A percentile compares a stretch with the other conserved stretches of the same genome.
These are phyloP conservation scores for Asclepias syriaca DNA, from an alignment of 257 asterid species.

Conservation along the genomic window DNA sequence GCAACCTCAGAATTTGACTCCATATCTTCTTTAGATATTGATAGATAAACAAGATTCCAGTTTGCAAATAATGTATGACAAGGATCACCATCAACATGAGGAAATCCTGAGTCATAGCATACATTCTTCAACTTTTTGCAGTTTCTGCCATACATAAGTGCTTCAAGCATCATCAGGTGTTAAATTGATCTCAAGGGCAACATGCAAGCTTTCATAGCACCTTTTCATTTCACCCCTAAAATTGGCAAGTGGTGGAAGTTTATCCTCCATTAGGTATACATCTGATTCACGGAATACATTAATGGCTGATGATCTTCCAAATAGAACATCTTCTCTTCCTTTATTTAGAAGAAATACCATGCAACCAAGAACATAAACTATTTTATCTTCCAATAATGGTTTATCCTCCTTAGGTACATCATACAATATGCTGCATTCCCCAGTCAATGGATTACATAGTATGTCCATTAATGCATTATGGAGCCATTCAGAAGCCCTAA, in stretches of 20 bases:
- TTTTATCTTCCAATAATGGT: slow-evolving; percentile 74
- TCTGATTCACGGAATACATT: slow-evolving; percentile 54
- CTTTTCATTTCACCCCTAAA: slow-evolving; percentile 97
- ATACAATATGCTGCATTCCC: slow-evolving; percentile 81
- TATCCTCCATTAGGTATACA: slow-evolving; percentile 49
- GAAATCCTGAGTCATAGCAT: slow-evolving; percentile 86
- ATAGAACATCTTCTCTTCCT: slow-evolving; percentile 86
- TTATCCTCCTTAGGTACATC: slow-evolving; percentile 80
- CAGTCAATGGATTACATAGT: slow-evolving; percentile 82
- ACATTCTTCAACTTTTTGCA: slow-evolving; percentile 76
- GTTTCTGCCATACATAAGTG: slow-evolving; percentile 76
- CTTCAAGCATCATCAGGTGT: slow-evolving; percentile 71
- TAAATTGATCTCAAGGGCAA: slow-evolving; percentile 72
- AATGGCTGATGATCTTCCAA: slow-evolving; percentile 64
- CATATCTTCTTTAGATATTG: slow-evolving; percentile 42
- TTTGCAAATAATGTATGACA: slow-evolving; percentile 75
- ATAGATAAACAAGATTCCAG: slow-evolving; percentile 67
- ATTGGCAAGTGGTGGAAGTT: slow-evolving; percentile 76
- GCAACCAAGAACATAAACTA: slow-evolving; percentile 94
- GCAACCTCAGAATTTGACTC: slow-evolving; percentile 45
- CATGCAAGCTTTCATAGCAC: slow-evolving; percentile 89
- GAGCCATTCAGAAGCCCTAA: slow-evolving; percentile 85
- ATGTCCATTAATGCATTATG: slow-evolving; percentile 86
- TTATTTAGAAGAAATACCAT: slow-evolving; percentile 87
- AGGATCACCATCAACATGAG: slow-evolving; percentile 66